Evolutionary conservation across 2,329 filamentous ascomycete genomes (phyloP), one percentile per base, ranked within the genome.

Genomic region (Penicillium thymicola): DNA sequence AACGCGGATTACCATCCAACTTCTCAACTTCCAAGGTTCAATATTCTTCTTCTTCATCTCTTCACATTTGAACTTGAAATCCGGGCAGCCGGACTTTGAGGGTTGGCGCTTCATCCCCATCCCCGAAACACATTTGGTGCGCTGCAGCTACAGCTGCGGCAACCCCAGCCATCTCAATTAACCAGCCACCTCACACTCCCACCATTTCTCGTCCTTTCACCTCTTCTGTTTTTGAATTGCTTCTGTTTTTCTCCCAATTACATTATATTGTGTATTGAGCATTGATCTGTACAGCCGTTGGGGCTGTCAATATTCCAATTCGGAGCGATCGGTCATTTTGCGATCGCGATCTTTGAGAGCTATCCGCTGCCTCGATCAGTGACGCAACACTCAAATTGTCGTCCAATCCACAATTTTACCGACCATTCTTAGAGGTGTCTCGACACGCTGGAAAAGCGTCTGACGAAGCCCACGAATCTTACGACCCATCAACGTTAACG

Each of bases 391-490:
- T 71, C 69, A 64, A 66, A 66, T 71, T 78, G 74, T 73, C 71
- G 58, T 67, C 66, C 54, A 63, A 67, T 65, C 52, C 58, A 37
- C 61, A 65, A 28, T 57, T 57, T 62, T 52, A 60, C 61, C 59
- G 58, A 57, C 60, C 61, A 61, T 56, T 67, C 50, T 61, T 66
- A 69, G 68, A 68, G 65, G 76, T 81, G 79, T 78, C 78, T 75
- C 71, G 66, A 67, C 67, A 67, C 68, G 65, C 64, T 63, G 67
- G 62, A 61, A 64, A 67, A 71, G 67, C 69, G 52, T 72, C 75
- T 82, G 72, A 83, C 80, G 80, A 83, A 73, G 71, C 74, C 72
- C 70, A 82, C 81, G 80, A 82, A 64, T 63, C 76, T 78, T 69
- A 83, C 81, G 78, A 81, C 71, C 75, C 70, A 56, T 62, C 67